Evolutionary conservation across 2,329 filamentous ascomycete genomes (phyloP).

Genomic region (Claviceps quebecensis): DNA sequence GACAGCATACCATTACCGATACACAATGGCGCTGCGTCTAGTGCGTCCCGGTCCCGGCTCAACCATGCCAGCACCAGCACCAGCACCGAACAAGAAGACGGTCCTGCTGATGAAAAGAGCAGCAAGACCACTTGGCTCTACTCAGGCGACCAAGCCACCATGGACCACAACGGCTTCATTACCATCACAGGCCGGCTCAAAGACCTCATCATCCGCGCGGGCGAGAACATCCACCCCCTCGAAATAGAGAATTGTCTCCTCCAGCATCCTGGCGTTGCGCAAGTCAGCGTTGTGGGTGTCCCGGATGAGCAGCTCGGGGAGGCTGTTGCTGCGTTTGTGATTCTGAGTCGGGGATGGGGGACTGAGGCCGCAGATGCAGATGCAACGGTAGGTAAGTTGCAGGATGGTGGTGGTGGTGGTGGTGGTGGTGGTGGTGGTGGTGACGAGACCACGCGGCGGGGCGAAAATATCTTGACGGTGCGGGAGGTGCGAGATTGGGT

Average conservation of each 20-base stretch:
- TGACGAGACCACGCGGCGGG: no score
- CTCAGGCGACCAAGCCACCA: conserved; percentile 80
- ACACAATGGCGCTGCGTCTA: no score
- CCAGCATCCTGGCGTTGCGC: conserved; percentile 52
- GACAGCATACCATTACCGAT: conserved; percentile 11
- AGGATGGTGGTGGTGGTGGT: no score
- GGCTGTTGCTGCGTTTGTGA: conserved; percentile 70
- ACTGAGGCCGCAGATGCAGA: conserved; percentile 7
- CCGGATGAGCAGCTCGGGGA: conserved; percentile 76
- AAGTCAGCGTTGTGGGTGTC: conserved; percentile 73
- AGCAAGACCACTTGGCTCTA: conserved; percentile 57
- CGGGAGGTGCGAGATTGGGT: conserved; percentile 62
- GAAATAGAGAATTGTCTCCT: conserved; percentile 86
- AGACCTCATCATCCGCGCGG: conserved; percentile 86
- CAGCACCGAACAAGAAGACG: no score
- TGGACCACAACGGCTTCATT: conserved; percentile 73
- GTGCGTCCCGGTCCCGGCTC: no score
- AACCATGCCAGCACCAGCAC: no score
- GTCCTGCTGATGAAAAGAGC: no score
- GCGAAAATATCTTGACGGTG: conserved; percentile 26
- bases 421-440: no score
- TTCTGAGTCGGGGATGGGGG: conserved; percentile 27
- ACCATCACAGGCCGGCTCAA: conserved; percentile 86
- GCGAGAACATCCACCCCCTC: conserved; percentile 90
- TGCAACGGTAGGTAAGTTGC: no score